Base-by-base conservation (phyloP, 2,329 filamentous ascomycete genomes). In the Paradendryphiella salina region DNA sequence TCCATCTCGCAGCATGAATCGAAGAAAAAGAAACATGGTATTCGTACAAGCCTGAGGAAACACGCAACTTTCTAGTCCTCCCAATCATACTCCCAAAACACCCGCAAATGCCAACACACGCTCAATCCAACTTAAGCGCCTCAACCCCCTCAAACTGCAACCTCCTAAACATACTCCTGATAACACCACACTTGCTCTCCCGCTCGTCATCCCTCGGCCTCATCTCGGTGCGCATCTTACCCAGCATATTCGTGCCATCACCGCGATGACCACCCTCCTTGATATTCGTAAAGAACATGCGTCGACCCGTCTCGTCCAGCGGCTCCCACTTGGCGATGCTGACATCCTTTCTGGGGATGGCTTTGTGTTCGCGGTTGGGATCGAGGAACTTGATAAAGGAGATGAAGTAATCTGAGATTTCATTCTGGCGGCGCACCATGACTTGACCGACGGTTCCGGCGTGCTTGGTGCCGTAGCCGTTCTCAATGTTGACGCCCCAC, bases 401-500 rank as follows among this genome's bases (percentile, higher is more conserved):
- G 44, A 70, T 67, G 36, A 70, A 67, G 52, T 70, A 70, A 38
- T 67, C 63, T 3, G 59, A 64, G 21, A 70, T 64, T 15, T 61
- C 60, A 50, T 70, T 69, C 15, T 54, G 54, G 8, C 58, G 60
- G 9, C 60, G 60, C 7, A 62, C 60, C 64, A 70, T 67, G 51
- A 70, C 64, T n/a, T 67, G 63, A 2, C 67, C 67, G 7, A 70
- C 67, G 6, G 63, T 65, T 21, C 60, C 66, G 17, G 67, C 67
- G 53, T 70, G 67, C 43, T 70, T 69, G 31, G 67, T 70, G 10
- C 67, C 67, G 47, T 51, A 70, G 37, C 67, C 67, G 45, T 70
- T 70, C 6, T 54, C 46, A 21, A 64, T 64, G 51, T 70, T 66
- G 1, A 57, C 54, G 8, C 63, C 66, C 57, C 60, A 65, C 57